phyloP scores from a whole-genome alignment of 371 early-diverging fungal species.

The Actinomortierella ambigua region DNA sequence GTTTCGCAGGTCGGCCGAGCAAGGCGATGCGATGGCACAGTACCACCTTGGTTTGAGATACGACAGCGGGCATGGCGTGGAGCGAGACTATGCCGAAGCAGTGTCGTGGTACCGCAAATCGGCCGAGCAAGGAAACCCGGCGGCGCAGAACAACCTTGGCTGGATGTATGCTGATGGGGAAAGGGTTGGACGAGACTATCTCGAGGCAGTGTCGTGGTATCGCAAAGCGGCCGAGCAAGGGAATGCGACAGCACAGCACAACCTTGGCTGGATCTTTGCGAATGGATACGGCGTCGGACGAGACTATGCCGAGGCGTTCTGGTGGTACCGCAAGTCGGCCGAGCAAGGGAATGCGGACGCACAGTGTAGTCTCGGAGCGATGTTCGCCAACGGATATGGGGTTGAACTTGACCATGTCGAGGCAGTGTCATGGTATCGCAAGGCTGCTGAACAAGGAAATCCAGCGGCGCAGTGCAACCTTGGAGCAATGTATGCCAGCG shows the following conservation, averaged over 20 bases:
- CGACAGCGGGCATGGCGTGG: conserved; percentile 81
- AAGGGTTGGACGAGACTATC: conserved; percentile 67
- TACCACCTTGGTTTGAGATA: conserved; percentile 79
- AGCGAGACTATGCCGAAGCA: conserved; percentile 66
- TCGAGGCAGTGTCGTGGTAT: conserved; percentile 76
- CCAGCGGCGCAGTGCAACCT: conserved; percentile 71
- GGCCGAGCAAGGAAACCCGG: conserved; percentile 69
- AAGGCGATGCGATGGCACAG: conserved; percentile 72
- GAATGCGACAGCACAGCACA: conserved; percentile 81
- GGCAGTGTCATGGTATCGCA: conserved; percentile 72
- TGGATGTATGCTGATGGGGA: conserved; percentile 86
- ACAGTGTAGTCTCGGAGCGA: conserved; percentile 73
- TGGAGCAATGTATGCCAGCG: conserved; percentile 84
- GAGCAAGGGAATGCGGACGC: conserved; percentile 60
- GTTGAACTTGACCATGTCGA: conserved; percentile 47
- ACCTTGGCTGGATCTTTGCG: conserved; percentile 83
- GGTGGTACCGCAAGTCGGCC: conserved; percentile 75
- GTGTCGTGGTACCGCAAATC: conserved; percentile 72
- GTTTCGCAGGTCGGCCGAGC: conserved; percentile 76
- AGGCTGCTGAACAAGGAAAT: conserved; percentile 53
- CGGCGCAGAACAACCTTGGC: conserved; percentile 83
- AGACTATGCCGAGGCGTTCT: conserved; percentile 58
- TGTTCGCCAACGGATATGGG: conserved; percentile 85
- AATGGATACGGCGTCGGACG: conserved; percentile 70
- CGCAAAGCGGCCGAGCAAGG: conserved; percentile 71